A percentile compares a stretch with the other conserved stretches of the same genome.
Evolutionary conservation across 495 filamentous ascomycete genomes (phyloP).

Genomic region (Lepraria neglecta): DNA sequence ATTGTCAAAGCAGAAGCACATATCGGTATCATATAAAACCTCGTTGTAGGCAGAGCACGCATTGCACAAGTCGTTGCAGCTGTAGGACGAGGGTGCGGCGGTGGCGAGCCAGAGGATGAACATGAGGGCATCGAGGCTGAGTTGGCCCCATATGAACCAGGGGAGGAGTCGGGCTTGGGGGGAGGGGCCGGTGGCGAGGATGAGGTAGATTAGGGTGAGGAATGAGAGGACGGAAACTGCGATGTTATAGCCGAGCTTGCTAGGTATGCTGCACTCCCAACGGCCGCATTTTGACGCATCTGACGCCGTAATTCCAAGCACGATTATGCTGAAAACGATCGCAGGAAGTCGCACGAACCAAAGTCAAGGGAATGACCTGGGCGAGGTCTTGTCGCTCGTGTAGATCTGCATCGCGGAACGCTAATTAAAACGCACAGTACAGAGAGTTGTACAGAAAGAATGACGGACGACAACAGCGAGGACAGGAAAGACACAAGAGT

Average conservation of each 20-base stretch:
- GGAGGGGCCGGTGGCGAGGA: slow-evolving; percentile 24
- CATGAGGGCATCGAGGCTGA: slow-evolving; percentile 24
- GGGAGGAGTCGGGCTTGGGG: slow-evolving; percentile 19
- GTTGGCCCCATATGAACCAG: slow-evolving; percentile 20
- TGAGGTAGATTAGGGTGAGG: slow-evolving; percentile 19
- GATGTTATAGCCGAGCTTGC: slow-evolving; percentile 23
- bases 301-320: slow-evolving; percentile 22
- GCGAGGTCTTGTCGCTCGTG: slow-evolving; percentile 25
- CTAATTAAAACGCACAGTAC: neutral
- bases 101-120: slow-evolving; percentile 27
- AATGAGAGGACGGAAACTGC: slow-evolving; percentile 25
- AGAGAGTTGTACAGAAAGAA: no score
- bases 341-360: slow-evolving; percentile 25
- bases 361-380: slow-evolving; percentile 21
- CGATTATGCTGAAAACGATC: slow-evolving; percentile 22
- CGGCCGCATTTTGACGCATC: slow-evolving; percentile 12
- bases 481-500: no score
- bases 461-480: no score
- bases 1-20: slow-evolving; percentile 3
- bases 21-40: slow-evolving; percentile 11
- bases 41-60: slow-evolving; percentile 14
- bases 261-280: slow-evolving; percentile 20
- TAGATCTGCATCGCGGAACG: slow-evolving; percentile 20
- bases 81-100: slow-evolving; percentile 21
- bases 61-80: slow-evolving; percentile 25